Conservation (phyloP, 805 yeast genomes). For the Wickerhamiella kazuoi region DNA sequence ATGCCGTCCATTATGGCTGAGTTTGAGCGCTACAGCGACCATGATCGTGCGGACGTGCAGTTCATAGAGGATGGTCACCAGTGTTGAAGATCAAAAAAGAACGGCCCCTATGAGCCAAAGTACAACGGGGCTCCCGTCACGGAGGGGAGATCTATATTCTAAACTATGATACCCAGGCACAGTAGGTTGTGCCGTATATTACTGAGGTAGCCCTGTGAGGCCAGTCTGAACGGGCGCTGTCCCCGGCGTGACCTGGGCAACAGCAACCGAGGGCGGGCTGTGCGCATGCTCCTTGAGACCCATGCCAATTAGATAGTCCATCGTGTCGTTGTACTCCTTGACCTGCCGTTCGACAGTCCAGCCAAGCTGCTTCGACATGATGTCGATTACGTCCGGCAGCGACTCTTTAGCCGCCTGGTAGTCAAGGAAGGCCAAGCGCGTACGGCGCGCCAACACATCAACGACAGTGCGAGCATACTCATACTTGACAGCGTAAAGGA, state of each 20-base stretch:
- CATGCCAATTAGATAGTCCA: constrained; percentile 24
- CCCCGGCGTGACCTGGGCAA: not conserved
- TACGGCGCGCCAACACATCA: constrained; percentile 85
- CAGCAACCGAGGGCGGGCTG: not conserved
- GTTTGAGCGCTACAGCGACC: constrained; percentile 57
- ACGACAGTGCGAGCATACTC: constrained; percentile 79
- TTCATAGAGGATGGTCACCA: constrained; percentile 76
- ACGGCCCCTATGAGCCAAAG: too few species aligned
- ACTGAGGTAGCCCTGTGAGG: too few species aligned
- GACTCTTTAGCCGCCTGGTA: constrained; percentile 66
- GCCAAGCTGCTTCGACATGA: constrained; percentile 61
- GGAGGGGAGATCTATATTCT: too few species aligned
- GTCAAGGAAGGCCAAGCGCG: constrained; percentile 81
- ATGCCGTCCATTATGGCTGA: constrained; percentile 75
- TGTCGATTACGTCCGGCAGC: constrained; percentile 67
- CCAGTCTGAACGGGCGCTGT: too few species aligned
- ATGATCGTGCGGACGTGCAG: constrained; percentile 62
- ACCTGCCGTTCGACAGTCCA: constrained; percentile 52
- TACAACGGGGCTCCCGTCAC: too few species aligned
- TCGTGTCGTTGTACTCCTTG: constrained; percentile 25
- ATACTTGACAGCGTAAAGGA: constrained; percentile 59
- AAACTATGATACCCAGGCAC: too few species aligned
- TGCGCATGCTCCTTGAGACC: constrained; percentile 17
- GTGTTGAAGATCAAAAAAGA: too few species aligned
- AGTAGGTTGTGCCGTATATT: not conserved